A percentile compares a stretch with the other conserved stretches of the same genome.
Conservation (phyloP, 768 basidiomycete genomes). For the Lactarius sp. region DNA sequence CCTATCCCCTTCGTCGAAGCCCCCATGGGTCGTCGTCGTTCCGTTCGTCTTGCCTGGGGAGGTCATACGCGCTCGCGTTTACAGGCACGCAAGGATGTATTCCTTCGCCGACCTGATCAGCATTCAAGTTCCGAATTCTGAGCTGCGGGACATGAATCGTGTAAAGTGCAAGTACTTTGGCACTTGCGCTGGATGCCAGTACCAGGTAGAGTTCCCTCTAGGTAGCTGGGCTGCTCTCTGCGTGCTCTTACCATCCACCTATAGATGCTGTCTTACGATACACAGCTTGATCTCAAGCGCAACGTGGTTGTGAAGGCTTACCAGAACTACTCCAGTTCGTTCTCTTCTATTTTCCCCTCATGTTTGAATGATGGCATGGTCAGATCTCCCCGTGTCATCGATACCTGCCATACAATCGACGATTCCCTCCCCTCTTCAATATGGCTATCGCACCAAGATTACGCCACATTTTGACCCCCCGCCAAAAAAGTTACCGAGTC, state of each 20-base stretch:
- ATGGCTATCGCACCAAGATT: constrained; percentile 93
- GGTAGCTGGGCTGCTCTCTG: neutral
- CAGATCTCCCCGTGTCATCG: constrained; percentile 50
- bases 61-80: constrained; percentile 64
- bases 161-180: constrained; percentile 86
- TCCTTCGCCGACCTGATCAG: constrained; percentile 73
- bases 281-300: constrained; percentile 83
- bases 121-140: constrained; percentile 56
- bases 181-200: constrained; percentile 88
- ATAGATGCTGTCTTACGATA: constrained; percentile 83
- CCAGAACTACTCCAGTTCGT: constrained; percentile 60
- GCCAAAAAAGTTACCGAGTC: constrained; percentile 38
- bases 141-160: constrained; percentile 58
- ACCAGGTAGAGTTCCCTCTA: constrained; percentile 56
- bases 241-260: neutral
- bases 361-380: neutral
- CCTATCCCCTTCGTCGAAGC: constrained; percentile 40
- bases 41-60: constrained; percentile 88
- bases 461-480: constrained; percentile 94
- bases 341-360: neutral
- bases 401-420: constrained; percentile 70
- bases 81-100: constrained; percentile 63
- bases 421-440: constrained; percentile 83
- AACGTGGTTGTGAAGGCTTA: constrained; percentile 83
- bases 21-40: constrained; percentile 76